Evolutionary conservation across 805 yeast genomes (phyloP).

Genomic region (Starmerella stigmatis): DNA sequence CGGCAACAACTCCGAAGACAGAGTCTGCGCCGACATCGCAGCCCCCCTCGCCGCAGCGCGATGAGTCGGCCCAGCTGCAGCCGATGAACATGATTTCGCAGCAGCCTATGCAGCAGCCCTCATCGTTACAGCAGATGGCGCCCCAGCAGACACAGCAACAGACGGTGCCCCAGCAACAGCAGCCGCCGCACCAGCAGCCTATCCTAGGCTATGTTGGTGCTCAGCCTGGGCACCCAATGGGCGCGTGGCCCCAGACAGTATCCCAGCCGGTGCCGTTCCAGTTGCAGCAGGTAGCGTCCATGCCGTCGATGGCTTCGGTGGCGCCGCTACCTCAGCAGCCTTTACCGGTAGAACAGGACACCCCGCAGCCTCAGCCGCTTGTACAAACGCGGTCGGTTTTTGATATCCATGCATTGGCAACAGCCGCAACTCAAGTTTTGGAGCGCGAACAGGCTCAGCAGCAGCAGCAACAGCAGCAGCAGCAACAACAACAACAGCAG

Average conservation of each 20-base stretch:
- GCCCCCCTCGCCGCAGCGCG: constrained; percentile 10
- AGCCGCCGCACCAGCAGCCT: constrained; percentile 7
- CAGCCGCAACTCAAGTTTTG: constrained; percentile 38
- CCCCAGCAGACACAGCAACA: neutral
- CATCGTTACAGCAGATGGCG: neutral
- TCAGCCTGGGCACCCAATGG: neutral
- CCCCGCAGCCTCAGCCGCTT: constrained; percentile 10
- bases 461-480: neutral
- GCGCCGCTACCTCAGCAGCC: constrained; percentile 12
- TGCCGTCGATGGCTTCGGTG: constrained; percentile 7
- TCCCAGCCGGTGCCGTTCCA: neutral
- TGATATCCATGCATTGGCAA: constrained; percentile 36
- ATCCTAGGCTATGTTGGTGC: neutral
- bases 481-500: constrained; percentile 8
- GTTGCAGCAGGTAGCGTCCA: constrained; percentile 7
- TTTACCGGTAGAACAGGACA: neutral
- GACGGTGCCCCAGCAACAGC: constrained; percentile 11
- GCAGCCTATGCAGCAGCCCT: neutral
- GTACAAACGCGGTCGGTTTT: constrained; percentile 23
- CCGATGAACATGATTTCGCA: neutral
- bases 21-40: constrained; percentile 1
- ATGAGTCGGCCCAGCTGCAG: neutral
- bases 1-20: constrained; percentile 5
- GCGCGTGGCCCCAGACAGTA: neutral
- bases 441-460: constrained; percentile 29